phyloP scores from a whole-genome alignment of 2,329 filamentous ascomycete genomes.

The Aspergillus unguis region DNA sequence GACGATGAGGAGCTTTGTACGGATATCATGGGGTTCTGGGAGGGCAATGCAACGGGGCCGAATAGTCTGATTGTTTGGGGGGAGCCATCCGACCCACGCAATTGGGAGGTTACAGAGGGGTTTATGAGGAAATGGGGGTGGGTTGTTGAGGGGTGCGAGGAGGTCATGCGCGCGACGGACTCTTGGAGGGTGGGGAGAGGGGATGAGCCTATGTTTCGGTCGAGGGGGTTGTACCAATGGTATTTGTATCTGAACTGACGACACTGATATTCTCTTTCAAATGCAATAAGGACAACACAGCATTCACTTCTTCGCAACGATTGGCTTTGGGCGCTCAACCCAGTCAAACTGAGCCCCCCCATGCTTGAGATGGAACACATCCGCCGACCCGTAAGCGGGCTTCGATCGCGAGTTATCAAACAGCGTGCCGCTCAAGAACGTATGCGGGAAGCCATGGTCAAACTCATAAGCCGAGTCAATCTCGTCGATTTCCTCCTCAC shows the following conservation, averaged over 20 bases:
- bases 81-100: slow-evolving; percentile 42
- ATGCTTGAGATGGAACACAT: not conserved
- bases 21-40: slow-evolving; percentile 39
- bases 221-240: too few relatives aligned
- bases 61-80: slow-evolving; percentile 50
- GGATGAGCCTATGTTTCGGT: too few relatives aligned
- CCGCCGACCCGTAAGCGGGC: not conserved
- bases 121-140: slow-evolving; percentile 49
- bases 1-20: slow-evolving; percentile 37
- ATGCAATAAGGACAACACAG: too few relatives aligned
- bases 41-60: slow-evolving; percentile 11
- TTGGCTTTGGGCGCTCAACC: not conserved
- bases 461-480: not conserved
- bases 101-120: slow-evolving; percentile 48
- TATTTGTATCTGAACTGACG: too few relatives aligned
- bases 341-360: not conserved
- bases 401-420: not conserved
- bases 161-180: slow-evolving; percentile 16
- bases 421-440: not conserved
- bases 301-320: not conserved
- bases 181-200: too few relatives aligned
- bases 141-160: slow-evolving; percentile 27
- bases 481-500: not conserved
- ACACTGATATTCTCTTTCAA: too few relatives aligned
- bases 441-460: slow-evolving; percentile 2